phyloP scores from a whole-genome alignment of 2,329 filamentous ascomycete genomes.

The Didymella lethalis region DNA sequence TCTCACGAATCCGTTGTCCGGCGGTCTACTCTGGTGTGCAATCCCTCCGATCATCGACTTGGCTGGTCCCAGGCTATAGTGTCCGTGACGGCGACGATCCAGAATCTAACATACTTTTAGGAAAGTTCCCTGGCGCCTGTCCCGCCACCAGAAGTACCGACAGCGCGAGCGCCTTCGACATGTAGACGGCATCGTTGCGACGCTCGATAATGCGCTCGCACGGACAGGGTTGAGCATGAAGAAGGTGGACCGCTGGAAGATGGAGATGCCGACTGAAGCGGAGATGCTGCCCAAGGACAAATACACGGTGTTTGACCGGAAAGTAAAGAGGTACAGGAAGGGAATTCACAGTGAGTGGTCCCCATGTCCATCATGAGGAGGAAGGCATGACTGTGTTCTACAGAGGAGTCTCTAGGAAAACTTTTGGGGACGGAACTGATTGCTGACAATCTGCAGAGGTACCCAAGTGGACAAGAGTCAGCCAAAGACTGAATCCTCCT shows the following conservation, averaged over 20 bases:
- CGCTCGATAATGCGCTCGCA: conserved; percentile 78
- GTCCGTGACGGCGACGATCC: background rate
- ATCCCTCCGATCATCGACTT: background rate
- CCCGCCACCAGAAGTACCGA: conserved; percentile 64
- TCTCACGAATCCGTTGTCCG: conserved; percentile 51
- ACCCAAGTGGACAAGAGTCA: conserved; percentile 88
- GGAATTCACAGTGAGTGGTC: conserved; percentile 87
- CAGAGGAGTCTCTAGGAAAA: background rate
- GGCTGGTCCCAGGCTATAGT: background rate
- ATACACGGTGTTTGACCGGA: conserved; percentile 97
- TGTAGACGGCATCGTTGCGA: conserved; percentile 87
- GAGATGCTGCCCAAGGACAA: conserved; percentile 98
- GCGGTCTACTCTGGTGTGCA: conserved; percentile 50
- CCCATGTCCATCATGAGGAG: background rate
- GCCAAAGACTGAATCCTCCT: conserved; percentile 90
- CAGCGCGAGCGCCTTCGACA: conserved; percentile 58
- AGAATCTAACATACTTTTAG: conserved; percentile 51
- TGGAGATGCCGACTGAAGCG: conserved; percentile 91
- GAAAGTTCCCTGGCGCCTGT: conserved; percentile 98
- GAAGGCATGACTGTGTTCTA: background rate
- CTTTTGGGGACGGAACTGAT: background rate
- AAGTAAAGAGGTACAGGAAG: conserved; percentile 95
- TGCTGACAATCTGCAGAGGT: conserved; percentile 70
- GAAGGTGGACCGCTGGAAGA: conserved; percentile 88
- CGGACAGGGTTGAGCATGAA: conserved; percentile 74